Base-by-base conservation (phyloP, 208 protist species). In the Acanthamoeba culbertsoni region DNA sequence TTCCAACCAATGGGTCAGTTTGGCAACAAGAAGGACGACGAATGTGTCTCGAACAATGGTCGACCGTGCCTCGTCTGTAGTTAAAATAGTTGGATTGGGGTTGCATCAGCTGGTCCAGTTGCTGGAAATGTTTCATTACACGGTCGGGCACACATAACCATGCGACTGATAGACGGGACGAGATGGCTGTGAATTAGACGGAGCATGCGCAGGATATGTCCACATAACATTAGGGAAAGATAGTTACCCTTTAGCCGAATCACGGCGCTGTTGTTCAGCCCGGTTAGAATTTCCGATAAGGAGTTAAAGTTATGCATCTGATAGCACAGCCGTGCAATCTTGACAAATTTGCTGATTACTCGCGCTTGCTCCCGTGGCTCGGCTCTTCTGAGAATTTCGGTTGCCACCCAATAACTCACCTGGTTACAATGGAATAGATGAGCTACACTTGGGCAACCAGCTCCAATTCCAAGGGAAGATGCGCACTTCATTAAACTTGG, bases 321-420 rank as follows among this genome's bases (percentile, higher is more conserved):
- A 28, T 88, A 88, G 48, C 79, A 91, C 1, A 91, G 1, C 23
- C 45, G 35, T 20, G 86, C 86, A 28, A 73, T 73, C 59, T 73
- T 48, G 40, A 91, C 73, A 33, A 91, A 91, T 31, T 91, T 91
- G 23, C 4, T 73, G 23, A 91, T 75, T 5, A 48, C 62, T 5
- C 40, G 42, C 28, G 8, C 35, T 26, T 73, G 86, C 12, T 77
- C 43, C 48, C 45, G 10, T n/a, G 51, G 53, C 35, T 48, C 59
- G 2, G 53, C 2, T 1, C 42, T 5, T 8, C 14, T 46, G 3
- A 91, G 43, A 18, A 91, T 55, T 57, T 91, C 86, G 4, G 90
- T 93, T 8, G 90, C 40, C 4, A 93, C 90, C 90, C 90, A 93
- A 59, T 71, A 93, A n/a, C 68, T 86, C 42, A 93, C 73, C 90